Conservation (phyloP, 495 filamentous ascomycete genomes). For the Daldinia loculata region DNA sequence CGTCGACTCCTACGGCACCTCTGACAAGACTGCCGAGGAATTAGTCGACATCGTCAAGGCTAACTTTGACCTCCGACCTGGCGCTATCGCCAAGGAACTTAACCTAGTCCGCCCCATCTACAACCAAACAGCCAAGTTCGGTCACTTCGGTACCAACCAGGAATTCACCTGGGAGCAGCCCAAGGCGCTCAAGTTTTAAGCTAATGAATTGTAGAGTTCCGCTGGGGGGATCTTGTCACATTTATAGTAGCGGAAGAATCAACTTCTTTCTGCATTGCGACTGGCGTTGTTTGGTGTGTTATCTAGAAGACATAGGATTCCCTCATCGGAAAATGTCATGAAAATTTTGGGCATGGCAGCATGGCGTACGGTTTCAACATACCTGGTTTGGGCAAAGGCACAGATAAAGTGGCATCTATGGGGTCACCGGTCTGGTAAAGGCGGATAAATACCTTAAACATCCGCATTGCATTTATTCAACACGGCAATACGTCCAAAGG, state of each 20-base stretch:
- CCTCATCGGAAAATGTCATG: conserved; percentile 52
- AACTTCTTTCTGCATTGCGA: conserved; percentile 57
- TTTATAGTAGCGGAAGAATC: conserved; percentile 52
- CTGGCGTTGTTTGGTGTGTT: conserved; percentile 49
- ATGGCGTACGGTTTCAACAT: conserved; percentile 54
- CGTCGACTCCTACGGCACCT: conserved; percentile 86
- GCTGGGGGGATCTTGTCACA: conserved; percentile 43
- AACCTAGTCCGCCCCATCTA: conserved; percentile 96
- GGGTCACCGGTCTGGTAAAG: conserved; percentile 35
- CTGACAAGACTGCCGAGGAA: conserved; percentile 75
- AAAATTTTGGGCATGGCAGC: conserved; percentile 49
- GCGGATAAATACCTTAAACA: conserved; percentile 34
- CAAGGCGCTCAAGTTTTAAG: conserved; percentile 89
- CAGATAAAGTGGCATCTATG: conserved; percentile 36
- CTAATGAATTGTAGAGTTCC: conserved; percentile 38
- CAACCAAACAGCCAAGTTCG: conserved; percentile 98
- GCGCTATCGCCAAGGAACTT: conserved; percentile 98
- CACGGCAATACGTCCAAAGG: conserved; percentile 37
- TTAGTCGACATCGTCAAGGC: conserved; percentile 89
- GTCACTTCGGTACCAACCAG: conserved; percentile 98
- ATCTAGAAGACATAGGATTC: conserved; percentile 49
- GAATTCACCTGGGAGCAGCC: conserved; percentile 98
- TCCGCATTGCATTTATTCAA: conserved; percentile 46
- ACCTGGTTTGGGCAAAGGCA: conserved; percentile 44
- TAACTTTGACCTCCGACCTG: conserved; percentile 97